Evolutionary conservation across 306 rosid genomes (phyloP), one percentile per base, ranked within the genome.

Genomic region (Comarum palustre): DNA sequence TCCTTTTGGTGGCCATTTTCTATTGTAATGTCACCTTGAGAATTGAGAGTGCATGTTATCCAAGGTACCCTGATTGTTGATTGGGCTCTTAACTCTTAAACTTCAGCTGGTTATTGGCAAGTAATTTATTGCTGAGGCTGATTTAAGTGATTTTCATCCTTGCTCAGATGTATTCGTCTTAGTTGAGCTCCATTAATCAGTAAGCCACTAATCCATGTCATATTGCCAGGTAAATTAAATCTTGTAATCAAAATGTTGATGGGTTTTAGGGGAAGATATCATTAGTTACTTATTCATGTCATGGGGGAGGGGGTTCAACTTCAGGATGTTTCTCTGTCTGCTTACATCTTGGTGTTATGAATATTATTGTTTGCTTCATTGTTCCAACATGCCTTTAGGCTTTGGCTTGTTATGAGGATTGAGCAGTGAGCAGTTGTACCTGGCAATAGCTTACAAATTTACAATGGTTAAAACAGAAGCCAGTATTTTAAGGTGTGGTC

Each of bases 401-500:
- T 32, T 32, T 32, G 73, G 32, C 16, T 27, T 15, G 57, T 45
- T 24, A 15, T 15, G 22, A 2, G 42, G 36, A 16, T 20, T 7
- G 11, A 58, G 38, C 64, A 58, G 36, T 27, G 6, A 38, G 42
- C 42, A 6, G 42, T 38, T 4, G 38, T 57, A 25, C 38, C 16
- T 24, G 19, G 55, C 55, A 42, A 16, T 8, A 15, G 55, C 3
- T 67, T 4, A 47, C 22, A 41, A 39, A 39, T 39, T 2, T 66
- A 38, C 43, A 39, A 39, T 39, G 55, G 71, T 66, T 65, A 20
- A 66, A 67, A 16, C 25, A 45, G 45, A 43, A 6, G 57, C 72
- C 57, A 67, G 34, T 29, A 27, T n/a, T 67, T 14, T 22, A 65
- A 15, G 55, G 55, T 25, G 61, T 50, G 73, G 46, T 69, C 73